phyloP scores from a whole-genome alignment of 2,329 filamentous ascomycete species.

The Hyphodiscus sp. region DNA sequence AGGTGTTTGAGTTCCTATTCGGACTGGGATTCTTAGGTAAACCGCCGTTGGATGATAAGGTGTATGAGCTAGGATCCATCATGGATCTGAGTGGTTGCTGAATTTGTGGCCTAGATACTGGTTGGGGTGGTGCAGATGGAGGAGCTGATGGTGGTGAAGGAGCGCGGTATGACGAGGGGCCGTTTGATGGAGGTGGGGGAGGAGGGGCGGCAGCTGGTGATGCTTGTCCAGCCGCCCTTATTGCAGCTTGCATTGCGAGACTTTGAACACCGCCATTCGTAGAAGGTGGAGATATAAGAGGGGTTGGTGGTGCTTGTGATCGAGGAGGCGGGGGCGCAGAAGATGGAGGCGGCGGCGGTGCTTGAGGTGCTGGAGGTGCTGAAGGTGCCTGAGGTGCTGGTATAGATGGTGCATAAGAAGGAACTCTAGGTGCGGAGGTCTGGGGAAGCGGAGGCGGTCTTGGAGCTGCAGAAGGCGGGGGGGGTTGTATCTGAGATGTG shows the following conservation, averaged over 20 bases:
- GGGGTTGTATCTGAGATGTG: slow-evolving; percentile 27
- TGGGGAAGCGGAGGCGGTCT: slow-evolving; percentile 32
- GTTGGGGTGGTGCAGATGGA: slow-evolving; percentile 38
- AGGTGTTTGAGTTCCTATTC: slow-evolving; percentile 33
- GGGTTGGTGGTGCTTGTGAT: slow-evolving; percentile 17
- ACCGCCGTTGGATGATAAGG: slow-evolving; percentile 57
- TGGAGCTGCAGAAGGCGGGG: neutral
- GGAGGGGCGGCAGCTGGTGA: slow-evolving; percentile 34
- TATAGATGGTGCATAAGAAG: slow-evolving; percentile 31
- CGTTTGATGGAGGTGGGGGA: slow-evolving; percentile 35
- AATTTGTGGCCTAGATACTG: slow-evolving; percentile 30
- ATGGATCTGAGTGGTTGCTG: slow-evolving; percentile 50
- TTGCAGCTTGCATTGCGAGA: slow-evolving; percentile 39
- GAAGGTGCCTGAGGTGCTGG: slow-evolving; percentile 26
- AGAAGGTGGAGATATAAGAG: slow-evolving; percentile 31
- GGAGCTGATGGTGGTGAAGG: slow-evolving; percentile 27
- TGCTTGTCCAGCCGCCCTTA: slow-evolving; percentile 38
- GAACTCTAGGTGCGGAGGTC: slow-evolving; percentile 25
- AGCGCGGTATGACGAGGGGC: slow-evolving; percentile 33
- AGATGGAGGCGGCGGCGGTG: slow-evolving; percentile 33
- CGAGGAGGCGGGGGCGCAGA: slow-evolving; percentile 30
- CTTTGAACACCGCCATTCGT: slow-evolving; percentile 28
- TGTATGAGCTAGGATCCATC: slow-evolving; percentile 72
- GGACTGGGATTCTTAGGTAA: slow-evolving; percentile 42
- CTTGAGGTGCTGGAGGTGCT: slow-evolving; percentile 21